Base-by-base conservation (phyloP, 192 early-diverging fungal species). In the Coemansia sp. region DNA sequence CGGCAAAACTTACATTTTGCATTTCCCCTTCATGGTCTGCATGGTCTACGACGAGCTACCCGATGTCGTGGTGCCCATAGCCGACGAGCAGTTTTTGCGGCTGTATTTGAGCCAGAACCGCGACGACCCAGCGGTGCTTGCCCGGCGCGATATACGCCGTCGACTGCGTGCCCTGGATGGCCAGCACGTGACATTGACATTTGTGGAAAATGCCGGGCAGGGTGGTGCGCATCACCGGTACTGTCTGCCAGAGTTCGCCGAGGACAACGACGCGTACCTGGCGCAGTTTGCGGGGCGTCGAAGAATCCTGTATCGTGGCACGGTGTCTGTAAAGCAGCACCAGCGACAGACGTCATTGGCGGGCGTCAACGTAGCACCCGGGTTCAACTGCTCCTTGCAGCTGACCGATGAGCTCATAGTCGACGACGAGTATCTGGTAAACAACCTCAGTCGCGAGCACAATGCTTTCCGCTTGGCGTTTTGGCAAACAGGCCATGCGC, bases 11-110 rank as follows among this genome's bases (percentile, higher is more conserved):
- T 87, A 87, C 48, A 85, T 87, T 3, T 64, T 90, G 66, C 88
- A 89, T 6, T 90, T 90, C 55, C 89, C 89, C 12, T 90, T 90
- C 54, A 87, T 85, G 34, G 84, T 89, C 35, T 88, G 88, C 41
- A 86, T 90, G 72, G 75, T 85, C 2, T 90, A 89, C 75, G 89
- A 90, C 68, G 89, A 90, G 48, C 78, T 84, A 14, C 84, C 85
- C 17, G 73, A 66, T 15, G 75, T 83, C 7, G 67, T 84, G 4
- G 79, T 87, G 20, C 76, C 79, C 5, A 73, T 90, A 3, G 74
- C 73, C 39, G 78, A 86, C 12, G 85, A 87, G 60, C 71, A 64
- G 35, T 87, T 88, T 39, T 57, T 90, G 64, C 74, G 67, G 20
- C 54, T 84, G 45, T 89, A 87, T 39, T 61, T 89, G 52, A 62